Evolutionary conservation across 495 filamentous ascomycete genomes (phyloP).

Genomic region (Chaetomium cochliodes): DNA sequence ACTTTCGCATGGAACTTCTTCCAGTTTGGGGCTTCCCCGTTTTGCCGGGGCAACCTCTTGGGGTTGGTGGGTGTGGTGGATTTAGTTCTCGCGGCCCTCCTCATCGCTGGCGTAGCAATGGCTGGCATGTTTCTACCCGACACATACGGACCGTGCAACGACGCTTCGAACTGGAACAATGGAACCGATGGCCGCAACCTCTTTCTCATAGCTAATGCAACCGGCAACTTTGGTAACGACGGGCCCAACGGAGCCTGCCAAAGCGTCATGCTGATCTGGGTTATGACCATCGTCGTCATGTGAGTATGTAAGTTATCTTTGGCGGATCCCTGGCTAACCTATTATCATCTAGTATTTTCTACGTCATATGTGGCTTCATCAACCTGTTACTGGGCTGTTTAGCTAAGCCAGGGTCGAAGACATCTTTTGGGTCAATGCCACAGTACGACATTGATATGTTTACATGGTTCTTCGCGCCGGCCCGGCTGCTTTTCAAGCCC

Average conservation of each 20-base stretch:
- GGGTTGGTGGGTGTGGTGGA: background rate
- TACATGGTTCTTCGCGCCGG: background rate
- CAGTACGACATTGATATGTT: background rate
- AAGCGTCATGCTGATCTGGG: background rate
- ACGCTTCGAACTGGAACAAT: slow-evolving; percentile 14
- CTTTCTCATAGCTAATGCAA: slow-evolving; percentile 4
- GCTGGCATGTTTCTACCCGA: slow-evolving; percentile 2
- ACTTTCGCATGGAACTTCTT: slow-evolving; percentile 16
- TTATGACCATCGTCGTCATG: background rate
- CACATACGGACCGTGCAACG: background rate
- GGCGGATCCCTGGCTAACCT: background rate
- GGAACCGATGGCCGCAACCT: slow-evolving; percentile 17
- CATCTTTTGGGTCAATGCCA: background rate
- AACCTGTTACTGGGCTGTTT: background rate
- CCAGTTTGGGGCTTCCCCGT: background rate
- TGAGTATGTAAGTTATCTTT: background rate
- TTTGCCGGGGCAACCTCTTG: background rate
- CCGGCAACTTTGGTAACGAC: background rate
- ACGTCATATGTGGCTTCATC: background rate
- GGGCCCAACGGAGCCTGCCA: background rate
- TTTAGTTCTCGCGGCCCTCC: background rate
- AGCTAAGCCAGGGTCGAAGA: background rate
- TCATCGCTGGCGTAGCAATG: background rate
- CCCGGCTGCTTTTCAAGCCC: background rate
- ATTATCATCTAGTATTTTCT: background rate